Evolutionary conservation across 106 monocot species (phyloP), one percentile per base, ranked within the genome.

Genomic region (Dendrobium catenatum): DNA sequence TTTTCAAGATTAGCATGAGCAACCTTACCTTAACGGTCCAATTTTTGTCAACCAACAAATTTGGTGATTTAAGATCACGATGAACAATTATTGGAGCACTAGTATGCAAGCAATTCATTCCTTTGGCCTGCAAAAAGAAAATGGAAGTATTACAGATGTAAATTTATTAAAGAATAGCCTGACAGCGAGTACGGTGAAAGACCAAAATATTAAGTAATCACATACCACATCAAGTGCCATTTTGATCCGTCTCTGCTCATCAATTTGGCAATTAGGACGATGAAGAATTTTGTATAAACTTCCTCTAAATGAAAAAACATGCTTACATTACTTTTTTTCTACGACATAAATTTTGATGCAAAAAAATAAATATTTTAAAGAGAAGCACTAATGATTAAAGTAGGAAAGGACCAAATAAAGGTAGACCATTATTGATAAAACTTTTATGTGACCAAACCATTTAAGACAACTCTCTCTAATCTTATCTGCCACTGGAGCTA

Each of bases 171-270:
- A 74, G 7, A 74, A n/a, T 74, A 74, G 41, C 44, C 6, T 70
- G n/a, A 74, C 29, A 74, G 43, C 19, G 4, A 47, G n/a, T 68
- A 55, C 31, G 11, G 56, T 17, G 75, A 70, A 44, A 74, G 26
- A 48, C 66, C 33, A 27, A 27, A 76, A 47, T 0, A 43, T 9
- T 27, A 13, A 76, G 24, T 9, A 77, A 19, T 42, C 48, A 13
- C 88, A 13, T 89, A 98, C 97, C 90, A 98, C 94, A 89, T 95
- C 94, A 82, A 93, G 89, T 18, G 97, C 97, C 97, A 98, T 98
- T 78, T 94, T 90, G 40, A 98, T 94, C 79, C 97, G 85, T 4
- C 92, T 89, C 79, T 89, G 94, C 79, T 98, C 90, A 78, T 98
- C 97, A 87, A 98, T 92, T 84, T 94, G 92, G 79, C 91, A 95